phyloP scores from a whole-genome alignment of 2,329 filamentous ascomycete genomes.

The Alternaria panax region DNA sequence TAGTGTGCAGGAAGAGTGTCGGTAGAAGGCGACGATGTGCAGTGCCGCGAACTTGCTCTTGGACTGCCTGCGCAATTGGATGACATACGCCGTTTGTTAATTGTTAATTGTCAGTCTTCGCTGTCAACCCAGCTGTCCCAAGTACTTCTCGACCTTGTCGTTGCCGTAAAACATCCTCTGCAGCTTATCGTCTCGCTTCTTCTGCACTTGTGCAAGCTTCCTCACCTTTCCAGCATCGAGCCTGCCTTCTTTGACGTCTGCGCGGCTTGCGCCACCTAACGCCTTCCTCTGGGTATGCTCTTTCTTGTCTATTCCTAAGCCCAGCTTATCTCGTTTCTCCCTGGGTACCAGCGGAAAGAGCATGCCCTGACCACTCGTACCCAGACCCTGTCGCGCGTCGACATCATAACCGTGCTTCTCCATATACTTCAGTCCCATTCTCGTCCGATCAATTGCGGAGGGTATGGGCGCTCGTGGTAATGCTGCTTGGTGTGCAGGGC shows the following conservation, averaged over 20 bases:
- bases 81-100: rapidly evolving
- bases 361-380: conserved; percentile 72
- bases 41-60: not conserved
- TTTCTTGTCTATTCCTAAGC: conserved; percentile 67
- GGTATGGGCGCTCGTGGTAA: conserved; percentile 74
- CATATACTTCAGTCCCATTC: conserved; percentile 74
- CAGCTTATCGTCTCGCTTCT: conserved; percentile 68
- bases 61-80: not conserved
- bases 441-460: conserved; percentile 72
- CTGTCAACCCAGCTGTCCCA: conserved; percentile 55
- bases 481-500: conserved; percentile 73
- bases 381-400: conserved; percentile 74
- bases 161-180: conserved; percentile 75
- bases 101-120: not conserved
- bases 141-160: conserved; percentile 78
- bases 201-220: conserved; percentile 68
- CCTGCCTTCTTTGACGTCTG: conserved; percentile 43
- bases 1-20: not conserved
- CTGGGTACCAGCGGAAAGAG: conserved; percentile 76
- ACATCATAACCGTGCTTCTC: conserved; percentile 76
- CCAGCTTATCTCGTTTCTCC: conserved; percentile 76
- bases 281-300: conserved; percentile 50
- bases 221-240: conserved; percentile 75
- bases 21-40: not conserved
- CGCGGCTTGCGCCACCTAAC: conserved; percentile 46